Percentiles rank a stretch among this genome's conserved stretches.
Evolutionary conservation across 805 yeast genomes (phyloP).

Genomic region (Yarrowia keelungensis): DNA sequence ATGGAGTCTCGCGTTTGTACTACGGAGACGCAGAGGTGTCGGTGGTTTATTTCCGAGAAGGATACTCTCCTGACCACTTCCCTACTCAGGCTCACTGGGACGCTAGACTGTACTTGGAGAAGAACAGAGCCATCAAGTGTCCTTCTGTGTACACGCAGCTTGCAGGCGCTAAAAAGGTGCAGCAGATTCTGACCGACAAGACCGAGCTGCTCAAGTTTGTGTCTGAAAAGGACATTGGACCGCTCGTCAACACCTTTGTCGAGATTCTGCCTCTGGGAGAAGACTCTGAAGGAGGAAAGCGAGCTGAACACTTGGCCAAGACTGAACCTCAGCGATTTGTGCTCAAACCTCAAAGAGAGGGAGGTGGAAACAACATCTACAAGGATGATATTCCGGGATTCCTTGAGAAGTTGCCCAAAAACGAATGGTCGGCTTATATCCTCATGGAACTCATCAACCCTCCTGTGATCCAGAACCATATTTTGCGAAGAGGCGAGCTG

Average conservation of each 20-base stretch:
- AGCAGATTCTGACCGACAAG: conserved; percentile 78
- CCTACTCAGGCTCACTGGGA: conserved; percentile 73
- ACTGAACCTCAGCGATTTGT: conserved; percentile 75
- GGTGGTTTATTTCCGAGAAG: conserved; percentile 89
- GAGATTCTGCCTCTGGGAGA: conserved; percentile 86
- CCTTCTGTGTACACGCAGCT: conserved; percentile 89
- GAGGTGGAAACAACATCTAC: conserved; percentile 96
- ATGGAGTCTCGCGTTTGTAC: conserved; percentile 46
- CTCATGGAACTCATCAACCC: conserved; percentile 93
- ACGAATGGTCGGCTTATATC: conserved; percentile 88
- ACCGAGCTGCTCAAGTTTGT: conserved; percentile 58
- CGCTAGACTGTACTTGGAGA: conserved; percentile 74
- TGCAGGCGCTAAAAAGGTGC: conserved; percentile 92
- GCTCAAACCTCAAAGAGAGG: conserved; percentile 97
- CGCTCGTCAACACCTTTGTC: conserved; percentile 72
- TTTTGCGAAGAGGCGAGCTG: conserved; percentile 70
- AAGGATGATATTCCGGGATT: conserved; percentile 83
- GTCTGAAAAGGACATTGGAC: conserved; percentile 46
- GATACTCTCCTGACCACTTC: conserved; percentile 86
- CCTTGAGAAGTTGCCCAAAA: conserved; percentile 62
- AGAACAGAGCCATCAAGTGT: conserved; percentile 82
- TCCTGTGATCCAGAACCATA: conserved; percentile 68
- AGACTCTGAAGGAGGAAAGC: conserved; percentile 60
- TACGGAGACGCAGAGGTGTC: conserved; percentile 71
- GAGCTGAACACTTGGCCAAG: conserved; percentile 71